Evolutionary conservation across 495 filamentous ascomycete genomes (phyloP).

Genomic region (Tuber magnatum): DNA sequence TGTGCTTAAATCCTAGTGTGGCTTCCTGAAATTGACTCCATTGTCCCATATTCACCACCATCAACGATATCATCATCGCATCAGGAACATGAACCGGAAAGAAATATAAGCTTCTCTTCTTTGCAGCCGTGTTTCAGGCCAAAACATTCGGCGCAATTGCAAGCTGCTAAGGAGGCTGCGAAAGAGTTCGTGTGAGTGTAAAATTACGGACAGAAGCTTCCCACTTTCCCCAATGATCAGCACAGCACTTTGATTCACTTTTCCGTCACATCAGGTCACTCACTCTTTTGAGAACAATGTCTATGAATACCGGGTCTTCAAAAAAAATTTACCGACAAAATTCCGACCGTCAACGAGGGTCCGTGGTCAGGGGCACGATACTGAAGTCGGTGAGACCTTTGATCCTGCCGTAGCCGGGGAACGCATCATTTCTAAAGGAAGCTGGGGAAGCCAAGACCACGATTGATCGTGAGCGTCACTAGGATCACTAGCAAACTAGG

Average conservation of each 20-base stretch:
- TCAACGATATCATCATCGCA: background rate
- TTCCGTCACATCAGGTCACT: background rate
- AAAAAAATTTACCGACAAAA: background rate
- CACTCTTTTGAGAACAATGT: background rate
- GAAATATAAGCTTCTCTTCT: background rate
- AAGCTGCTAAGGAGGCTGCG: conserved; percentile 29
- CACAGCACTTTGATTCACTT: background rate
- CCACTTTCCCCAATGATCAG: conserved; percentile 1
- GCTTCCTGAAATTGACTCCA: background rate
- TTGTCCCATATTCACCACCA: conserved; percentile 5
- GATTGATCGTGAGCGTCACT: no score
- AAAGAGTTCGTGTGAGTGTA: conserved; percentile 32
- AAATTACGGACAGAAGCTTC: background rate
- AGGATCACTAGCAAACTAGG: conserved; percentile 54
- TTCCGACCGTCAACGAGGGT: conserved; percentile 11
- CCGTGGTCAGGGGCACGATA: conserved; percentile 35
- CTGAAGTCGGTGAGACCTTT: conserved; percentile 45
- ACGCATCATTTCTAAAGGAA: conserved; percentile 45
- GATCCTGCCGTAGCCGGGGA: conserved; percentile 56
- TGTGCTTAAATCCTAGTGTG: conserved; percentile 17
- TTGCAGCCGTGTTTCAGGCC: background rate
- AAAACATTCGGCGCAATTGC: conserved; percentile 23
- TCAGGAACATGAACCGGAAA: conserved; percentile 8
- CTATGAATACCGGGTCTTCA: background rate
- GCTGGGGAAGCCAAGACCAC: conserved; percentile 54